A percentile compares a stretch with the other conserved stretches of the same genome.
Conservation (phyloP, 2,329 filamentous ascomycete species). For the Ophiostoma novo-ulmi region DNA sequence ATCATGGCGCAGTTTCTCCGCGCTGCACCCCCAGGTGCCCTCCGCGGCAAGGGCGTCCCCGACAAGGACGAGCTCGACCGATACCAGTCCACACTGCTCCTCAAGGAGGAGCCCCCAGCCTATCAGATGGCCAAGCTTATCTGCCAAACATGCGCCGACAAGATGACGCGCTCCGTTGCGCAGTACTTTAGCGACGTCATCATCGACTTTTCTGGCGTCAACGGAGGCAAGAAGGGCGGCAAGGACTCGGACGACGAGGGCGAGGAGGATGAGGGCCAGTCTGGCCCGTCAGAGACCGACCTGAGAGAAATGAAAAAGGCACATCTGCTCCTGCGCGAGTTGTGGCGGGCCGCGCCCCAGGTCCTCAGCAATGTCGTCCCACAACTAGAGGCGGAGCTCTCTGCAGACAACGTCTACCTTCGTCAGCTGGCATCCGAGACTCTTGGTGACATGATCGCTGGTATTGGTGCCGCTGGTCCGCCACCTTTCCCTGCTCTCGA, state of each 20-base stretch:
- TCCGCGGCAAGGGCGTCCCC: constrained; percentile 49
- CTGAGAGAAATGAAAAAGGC: constrained; percentile 84
- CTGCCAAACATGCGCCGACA: constrained; percentile 82
- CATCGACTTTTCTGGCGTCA: constrained; percentile 69
- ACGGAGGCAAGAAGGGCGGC: constrained; percentile 31
- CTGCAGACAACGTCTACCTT: constrained; percentile 81
- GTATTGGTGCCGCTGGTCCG: constrained; percentile 85
- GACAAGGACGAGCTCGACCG: constrained; percentile 56
- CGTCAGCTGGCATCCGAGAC: constrained; percentile 88
- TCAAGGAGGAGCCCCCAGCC: constrained; percentile 83
- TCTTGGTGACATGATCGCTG: constrained; percentile 88
- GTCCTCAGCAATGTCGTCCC: constrained; percentile 91
- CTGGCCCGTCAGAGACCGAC: constrained; percentile 73
- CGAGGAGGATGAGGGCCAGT: constrained; percentile 55
- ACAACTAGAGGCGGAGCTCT: constrained; percentile 86
- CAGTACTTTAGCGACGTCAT: constrained; percentile 98
- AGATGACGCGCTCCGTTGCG: constrained; percentile 90
- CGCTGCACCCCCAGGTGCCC: constrained; percentile 66
- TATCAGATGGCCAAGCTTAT: constrained; percentile 96
- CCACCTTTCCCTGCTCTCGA: constrained; percentile 69
- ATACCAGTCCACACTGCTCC: constrained; percentile 75
- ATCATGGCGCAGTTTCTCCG: constrained; percentile 94
- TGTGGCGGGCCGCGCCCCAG: constrained; percentile 86
- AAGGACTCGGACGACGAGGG: constrained; percentile 42
- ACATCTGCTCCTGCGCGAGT: constrained; percentile 79